These are phyloP conservation scores for Dictyostelium citrinum DNA, from an alignment of 78 protist genomes.

Conservation along the genomic window DNA sequence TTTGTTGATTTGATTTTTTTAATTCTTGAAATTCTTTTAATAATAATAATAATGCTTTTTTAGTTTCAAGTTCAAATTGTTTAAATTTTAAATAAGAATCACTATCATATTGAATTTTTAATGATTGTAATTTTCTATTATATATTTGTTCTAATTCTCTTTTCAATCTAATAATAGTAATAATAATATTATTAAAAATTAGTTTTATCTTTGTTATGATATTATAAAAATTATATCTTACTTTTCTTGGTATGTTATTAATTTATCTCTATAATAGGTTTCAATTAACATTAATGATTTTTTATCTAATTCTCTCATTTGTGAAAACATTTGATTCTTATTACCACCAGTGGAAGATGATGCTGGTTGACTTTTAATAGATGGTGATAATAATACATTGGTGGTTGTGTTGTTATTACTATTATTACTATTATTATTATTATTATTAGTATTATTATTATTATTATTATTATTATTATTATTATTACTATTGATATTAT, in stretches of 20 bases:
- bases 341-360: neutral
- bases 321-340: neutral
- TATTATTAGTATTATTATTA: too few relatives aligned
- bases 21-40: neutral
- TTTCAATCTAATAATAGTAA: neutral
- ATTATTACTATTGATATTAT: neutral
- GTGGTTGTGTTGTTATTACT: too few relatives aligned
- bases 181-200: neutral
- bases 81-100: neutral
- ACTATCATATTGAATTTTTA: neutral
- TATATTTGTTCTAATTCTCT: neutral
- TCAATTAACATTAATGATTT: slow-evolving; percentile 23
- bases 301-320: neutral
- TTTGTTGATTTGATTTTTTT: neutral
- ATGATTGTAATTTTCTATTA: neutral
- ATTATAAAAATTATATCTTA: neutral
- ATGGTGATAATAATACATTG: neutral
- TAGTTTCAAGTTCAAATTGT: slow-evolving; percentile 4
- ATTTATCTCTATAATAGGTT: slow-evolving; percentile 26
- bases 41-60: slow-evolving; percentile 1
- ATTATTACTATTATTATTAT: too few relatives aligned
- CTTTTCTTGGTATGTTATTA: slow-evolving; percentile 40
- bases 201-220: neutral
- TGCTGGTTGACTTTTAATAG: neutral
- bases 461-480: neutral